Conservation (phyloP, 225 moss, liverwort and hornwort species). For the Ulota crispa region DNA sequence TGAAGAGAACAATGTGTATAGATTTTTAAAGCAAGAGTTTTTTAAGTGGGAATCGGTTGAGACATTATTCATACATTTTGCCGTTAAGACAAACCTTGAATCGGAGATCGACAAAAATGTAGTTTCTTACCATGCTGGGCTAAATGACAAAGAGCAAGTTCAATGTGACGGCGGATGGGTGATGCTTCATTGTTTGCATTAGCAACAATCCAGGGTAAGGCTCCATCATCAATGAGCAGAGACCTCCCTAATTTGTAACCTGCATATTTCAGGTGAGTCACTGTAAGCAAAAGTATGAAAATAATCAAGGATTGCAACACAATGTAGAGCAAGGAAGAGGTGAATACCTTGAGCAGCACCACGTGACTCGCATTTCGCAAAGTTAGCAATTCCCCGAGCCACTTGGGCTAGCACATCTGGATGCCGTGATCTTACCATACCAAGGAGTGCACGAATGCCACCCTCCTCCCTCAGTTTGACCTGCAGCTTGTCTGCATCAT, state of each 20-base stretch:
- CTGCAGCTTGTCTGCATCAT: conserved; percentile 79
- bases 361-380: conserved; percentile 94
- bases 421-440: conserved; percentile 93
- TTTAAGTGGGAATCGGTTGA: too few species aligned
- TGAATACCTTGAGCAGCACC: conserved; percentile 71
- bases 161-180: conserved; percentile 91
- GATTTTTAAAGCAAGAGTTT: too few species aligned
- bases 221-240: conserved; percentile 93
- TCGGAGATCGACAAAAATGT: not conserved
- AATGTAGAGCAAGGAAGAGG: not conserved
- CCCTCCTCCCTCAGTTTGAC: conserved; percentile 90
- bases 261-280: conserved; percentile 26
- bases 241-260: conserved; percentile 91
- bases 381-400: conserved; percentile 92
- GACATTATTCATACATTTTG: too few species aligned
- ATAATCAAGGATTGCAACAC: not conserved
- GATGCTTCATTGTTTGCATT: conserved; percentile 98
- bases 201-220: conserved; percentile 96
- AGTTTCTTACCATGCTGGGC: conserved; percentile 81
- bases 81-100: not conserved
- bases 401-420: conserved; percentile 96
- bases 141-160: conserved; percentile 92
- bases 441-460: conserved; percentile 87
- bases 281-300: not conserved
- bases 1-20: too few species aligned